Percentiles rank a stretch among this genome's conserved stretches.
These are phyloP conservation scores for Hypoxylon trugodes DNA, from an alignment of 495 filamentous ascomycete genomes.

Conservation along the genomic window DNA sequence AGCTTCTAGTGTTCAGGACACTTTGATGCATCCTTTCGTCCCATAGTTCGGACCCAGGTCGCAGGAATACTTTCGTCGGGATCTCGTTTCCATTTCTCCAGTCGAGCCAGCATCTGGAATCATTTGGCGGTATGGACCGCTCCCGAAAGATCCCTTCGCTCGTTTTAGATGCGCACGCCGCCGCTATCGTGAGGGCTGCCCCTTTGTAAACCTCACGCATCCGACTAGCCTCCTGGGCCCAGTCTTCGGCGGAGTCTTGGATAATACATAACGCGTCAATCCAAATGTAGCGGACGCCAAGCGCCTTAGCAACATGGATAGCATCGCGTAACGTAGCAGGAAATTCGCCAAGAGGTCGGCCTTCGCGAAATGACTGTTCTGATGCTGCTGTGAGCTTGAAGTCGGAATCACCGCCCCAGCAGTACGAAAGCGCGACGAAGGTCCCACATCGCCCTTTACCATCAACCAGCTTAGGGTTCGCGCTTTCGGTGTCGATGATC, in stretches of 20 bases:
- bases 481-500: conserved; percentile 35
- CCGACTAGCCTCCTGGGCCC: conserved; percentile 36
- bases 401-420: conserved; percentile 29
- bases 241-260: conserved; percentile 35
- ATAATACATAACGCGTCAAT: conserved; percentile 45
- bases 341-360: neutral
- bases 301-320: conserved; percentile 19
- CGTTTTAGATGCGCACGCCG: conserved; percentile 39
- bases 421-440: conserved; percentile 35
- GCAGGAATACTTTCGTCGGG: conserved; percentile 29
- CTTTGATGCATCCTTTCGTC: conserved; percentile 35
- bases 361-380: neutral
- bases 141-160: conserved; percentile 39
- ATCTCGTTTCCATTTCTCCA: conserved; percentile 10
- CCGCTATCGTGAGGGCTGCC: conserved; percentile 42
- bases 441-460: conserved; percentile 17
- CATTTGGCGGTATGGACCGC: conserved; percentile 3
- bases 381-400: conserved; percentile 18
- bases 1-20: conserved; percentile 40
- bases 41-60: conserved; percentile 35
- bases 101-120: conserved; percentile 20
- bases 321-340: conserved; percentile 36
- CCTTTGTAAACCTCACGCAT: conserved; percentile 45
- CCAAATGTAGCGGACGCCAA: conserved; percentile 44
- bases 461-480: conserved; percentile 28